Evolutionary conservation across 352 stramenopile genomes (phyloP).

Genomic region (Globisporangium ultimum): DNA sequence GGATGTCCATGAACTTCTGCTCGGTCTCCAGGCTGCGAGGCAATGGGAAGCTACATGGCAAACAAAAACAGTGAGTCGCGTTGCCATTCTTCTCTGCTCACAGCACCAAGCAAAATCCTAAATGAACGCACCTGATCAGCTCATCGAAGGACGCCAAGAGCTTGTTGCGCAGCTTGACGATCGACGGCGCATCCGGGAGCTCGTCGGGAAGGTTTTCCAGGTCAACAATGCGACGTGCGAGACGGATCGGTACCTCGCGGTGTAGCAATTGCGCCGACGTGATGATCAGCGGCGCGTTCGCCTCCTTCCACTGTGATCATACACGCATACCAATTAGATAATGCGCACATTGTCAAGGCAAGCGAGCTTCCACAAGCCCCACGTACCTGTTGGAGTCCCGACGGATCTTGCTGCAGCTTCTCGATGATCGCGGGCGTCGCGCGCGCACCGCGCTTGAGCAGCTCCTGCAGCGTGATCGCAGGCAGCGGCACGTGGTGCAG

Average conservation of each 20-base stretch:
- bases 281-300: constrained; percentile 67
- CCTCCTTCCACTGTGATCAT: constrained; percentile 43
- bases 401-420: constrained; percentile 47
- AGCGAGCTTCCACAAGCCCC: neutral
- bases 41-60: constrained; percentile 36
- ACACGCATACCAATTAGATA: neutral
- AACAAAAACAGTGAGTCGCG: neutral
- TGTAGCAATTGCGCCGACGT: constrained; percentile 78
- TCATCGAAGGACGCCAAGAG: constrained; percentile 73
- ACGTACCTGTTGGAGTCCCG: constrained; percentile 33
- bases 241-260: constrained; percentile 73
- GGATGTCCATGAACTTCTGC: constrained; percentile 56
- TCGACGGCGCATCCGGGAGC: constrained; percentile 51
- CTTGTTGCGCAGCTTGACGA: constrained; percentile 58
- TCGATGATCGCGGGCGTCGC: constrained; percentile 41
- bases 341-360: neutral
- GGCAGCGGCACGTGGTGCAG: constrained; percentile 78
- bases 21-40: constrained; percentile 55
- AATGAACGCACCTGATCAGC: constrained; percentile 30
- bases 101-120: neutral
- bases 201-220: constrained; percentile 77
- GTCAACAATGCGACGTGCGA: constrained; percentile 79
- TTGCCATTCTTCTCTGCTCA: too few relatives aligned
- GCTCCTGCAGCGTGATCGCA: constrained; percentile 74
- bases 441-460: constrained; percentile 62